A percentile compares a stretch with the other conserved stretches of the same genome.
Conservation (phyloP, 208 protist species). For the Trypanosoma boissoni region DNA sequence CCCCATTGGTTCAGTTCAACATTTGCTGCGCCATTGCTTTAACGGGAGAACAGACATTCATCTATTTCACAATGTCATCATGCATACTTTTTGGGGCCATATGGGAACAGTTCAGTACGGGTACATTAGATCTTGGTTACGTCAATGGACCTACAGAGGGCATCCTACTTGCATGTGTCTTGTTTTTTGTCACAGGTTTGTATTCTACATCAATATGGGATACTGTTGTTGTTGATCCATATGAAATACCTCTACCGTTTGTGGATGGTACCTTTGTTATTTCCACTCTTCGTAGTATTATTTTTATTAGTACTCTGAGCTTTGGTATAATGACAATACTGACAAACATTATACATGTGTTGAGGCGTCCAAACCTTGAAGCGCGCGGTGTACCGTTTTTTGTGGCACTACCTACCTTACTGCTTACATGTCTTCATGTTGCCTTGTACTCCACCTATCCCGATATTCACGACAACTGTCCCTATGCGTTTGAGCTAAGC, state of each 20-base stretch:
- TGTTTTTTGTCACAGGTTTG: slow-evolving; percentile 59
- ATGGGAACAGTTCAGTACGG: slow-evolving; percentile 90
- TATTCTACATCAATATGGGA: slow-evolving; percentile 53
- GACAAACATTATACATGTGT: slow-evolving; percentile 54
- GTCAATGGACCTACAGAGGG: slow-evolving; percentile 90
- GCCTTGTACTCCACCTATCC: slow-evolving; percentile 43
- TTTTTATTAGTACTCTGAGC: slow-evolving; percentile 40
- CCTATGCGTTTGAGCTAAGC: slow-evolving; percentile 75
- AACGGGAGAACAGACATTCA: slow-evolving; percentile 39
- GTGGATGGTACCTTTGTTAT: slow-evolving; percentile 25
- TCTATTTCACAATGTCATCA: slow-evolving; percentile 46
- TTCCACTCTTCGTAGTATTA: slow-evolving; percentile 38
- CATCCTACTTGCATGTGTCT: slow-evolving; percentile 54
- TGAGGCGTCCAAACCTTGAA: slow-evolving; percentile 19
- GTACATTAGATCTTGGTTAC: slow-evolving; percentile 88
- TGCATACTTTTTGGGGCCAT: slow-evolving; percentile 67
- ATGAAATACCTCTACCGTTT: slow-evolving; percentile 25
- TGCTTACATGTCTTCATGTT: slow-evolving; percentile 45
- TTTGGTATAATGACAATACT: slow-evolving; percentile 43
- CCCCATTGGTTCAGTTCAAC: slow-evolving; percentile 72
- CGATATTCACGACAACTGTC: slow-evolving; percentile 42
- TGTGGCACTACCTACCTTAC: slow-evolving; percentile 38
- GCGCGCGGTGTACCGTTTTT: slow-evolving; percentile 32
- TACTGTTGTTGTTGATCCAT: slow-evolving; percentile 31
- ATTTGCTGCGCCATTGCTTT: slow-evolving; percentile 44